Conservation (phyloP, 495 filamentous ascomycete species). For the Talaromyces wortmannii region DNA sequence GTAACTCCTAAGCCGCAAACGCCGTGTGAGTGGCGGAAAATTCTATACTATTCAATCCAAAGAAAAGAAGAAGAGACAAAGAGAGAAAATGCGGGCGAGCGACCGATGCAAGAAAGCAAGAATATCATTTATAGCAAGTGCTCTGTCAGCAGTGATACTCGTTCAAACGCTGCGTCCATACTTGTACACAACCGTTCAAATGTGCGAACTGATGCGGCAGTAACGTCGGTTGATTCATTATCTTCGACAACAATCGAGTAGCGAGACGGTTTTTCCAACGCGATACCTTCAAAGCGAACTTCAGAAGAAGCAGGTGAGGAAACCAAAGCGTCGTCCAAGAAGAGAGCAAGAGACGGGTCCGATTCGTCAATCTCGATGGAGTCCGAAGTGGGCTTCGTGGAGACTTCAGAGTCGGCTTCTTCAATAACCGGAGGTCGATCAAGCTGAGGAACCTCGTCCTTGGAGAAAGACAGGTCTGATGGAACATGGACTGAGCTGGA, state of each 20-base stretch:
- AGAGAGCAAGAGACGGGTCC: constrained; percentile 55
- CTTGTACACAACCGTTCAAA: constrained; percentile 40
- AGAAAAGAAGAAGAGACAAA: background rate
- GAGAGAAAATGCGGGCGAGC: background rate
- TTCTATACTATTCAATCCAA: constrained; percentile 1
- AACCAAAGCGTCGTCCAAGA: constrained; percentile 35
- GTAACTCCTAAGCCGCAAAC: background rate
- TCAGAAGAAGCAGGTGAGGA: constrained; percentile 8
- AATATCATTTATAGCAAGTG: constrained; percentile 17
- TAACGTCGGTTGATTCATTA: constrained; percentile 33
- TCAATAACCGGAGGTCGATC: constrained; percentile 29
- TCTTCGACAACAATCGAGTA: constrained; percentile 53
- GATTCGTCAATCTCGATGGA: constrained; percentile 51
- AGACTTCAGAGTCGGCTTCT: constrained; percentile 19
- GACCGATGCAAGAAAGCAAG: background rate
- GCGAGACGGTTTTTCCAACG: constrained; percentile 49
- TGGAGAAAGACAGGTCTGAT: constrained; percentile 27
- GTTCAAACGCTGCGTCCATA: constrained; percentile 44
- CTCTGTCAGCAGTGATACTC: constrained; percentile 38
- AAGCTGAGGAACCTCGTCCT: constrained; percentile 45
- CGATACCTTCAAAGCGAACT: constrained; percentile 30
- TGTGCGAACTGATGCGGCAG: constrained; percentile 21
- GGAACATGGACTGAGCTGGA: constrained; percentile 32
- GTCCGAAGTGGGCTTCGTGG: constrained; percentile 24
- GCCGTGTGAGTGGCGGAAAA: background rate